Evolutionary conservation across 2,329 filamentous ascomycete species (phyloP).

Genomic region (Fonsecaea nubica): DNA sequence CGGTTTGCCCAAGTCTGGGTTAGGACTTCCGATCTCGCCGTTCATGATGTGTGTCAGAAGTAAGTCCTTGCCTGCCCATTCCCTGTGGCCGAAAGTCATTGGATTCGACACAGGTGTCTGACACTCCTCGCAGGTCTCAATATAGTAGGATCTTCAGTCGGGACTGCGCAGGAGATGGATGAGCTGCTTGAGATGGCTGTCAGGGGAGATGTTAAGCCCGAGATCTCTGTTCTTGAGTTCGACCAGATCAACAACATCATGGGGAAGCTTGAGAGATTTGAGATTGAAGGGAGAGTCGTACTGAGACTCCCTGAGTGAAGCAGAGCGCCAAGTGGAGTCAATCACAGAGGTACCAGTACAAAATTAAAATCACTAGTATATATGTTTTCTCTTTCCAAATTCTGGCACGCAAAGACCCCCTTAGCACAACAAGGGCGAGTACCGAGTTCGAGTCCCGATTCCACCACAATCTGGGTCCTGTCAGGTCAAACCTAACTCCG

Average conservation of each 20-base stretch:
- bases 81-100: background rate
- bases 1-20: conserved; percentile 53
- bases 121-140: conserved; percentile 43
- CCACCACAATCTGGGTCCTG: background rate
- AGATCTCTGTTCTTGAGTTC: conserved; percentile 52
- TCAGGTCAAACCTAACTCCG: background rate
- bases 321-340: background rate
- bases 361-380: background rate
- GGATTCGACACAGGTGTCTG: conserved; percentile 30
- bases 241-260: conserved; percentile 50
- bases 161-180: conserved; percentile 54
- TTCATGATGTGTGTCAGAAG: conserved; percentile 57
- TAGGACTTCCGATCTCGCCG: conserved; percentile 54
- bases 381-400: background rate
- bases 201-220: conserved; percentile 49
- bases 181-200: conserved; percentile 54
- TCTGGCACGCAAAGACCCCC: conserved; percentile 3
- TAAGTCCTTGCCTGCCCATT: conserved; percentile 26
- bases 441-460: background rate
- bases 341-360: background rate
- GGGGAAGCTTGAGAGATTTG: conserved; percentile 49
- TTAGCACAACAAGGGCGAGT: background rate
- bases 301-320: conserved; percentile 44
- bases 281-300: conserved; percentile 54
- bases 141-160: conserved; percentile 56